Evolutionary conservation across 768 basidiomycete species (phyloP).

Genomic region (Hygrophorus russula): DNA sequence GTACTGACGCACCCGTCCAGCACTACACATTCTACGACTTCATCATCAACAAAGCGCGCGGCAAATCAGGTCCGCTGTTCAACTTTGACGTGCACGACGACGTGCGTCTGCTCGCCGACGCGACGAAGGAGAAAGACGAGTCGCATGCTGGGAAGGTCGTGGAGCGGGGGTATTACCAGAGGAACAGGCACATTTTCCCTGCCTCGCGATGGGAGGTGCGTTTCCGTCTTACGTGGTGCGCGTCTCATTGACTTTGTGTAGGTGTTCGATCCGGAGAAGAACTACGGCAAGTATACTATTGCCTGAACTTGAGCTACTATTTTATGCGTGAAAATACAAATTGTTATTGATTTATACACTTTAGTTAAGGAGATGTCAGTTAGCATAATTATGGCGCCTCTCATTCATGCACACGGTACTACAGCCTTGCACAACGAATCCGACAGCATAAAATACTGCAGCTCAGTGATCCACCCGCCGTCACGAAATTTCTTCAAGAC

Average conservation of each 20-base stretch:
- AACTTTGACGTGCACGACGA: slow-evolving; percentile 99
- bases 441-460: too few species aligned
- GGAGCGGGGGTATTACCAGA: slow-evolving; percentile 88
- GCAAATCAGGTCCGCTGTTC: slow-evolving; percentile 96
- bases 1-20: slow-evolving; percentile 26
- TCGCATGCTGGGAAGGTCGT: slow-evolving; percentile 98
- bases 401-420: too few species aligned
- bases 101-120: slow-evolving; percentile 87
- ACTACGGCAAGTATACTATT: slow-evolving; percentile 88
- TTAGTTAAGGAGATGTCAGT: too few species aligned
- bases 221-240: slow-evolving; percentile 1
- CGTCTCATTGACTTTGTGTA: slow-evolving; percentile 14
- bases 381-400: too few species aligned
- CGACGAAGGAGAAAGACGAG: slow-evolving; percentile 95
- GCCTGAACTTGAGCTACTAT: slow-evolving; percentile 12
- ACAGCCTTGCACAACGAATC: too few species aligned
- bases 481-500: too few species aligned
- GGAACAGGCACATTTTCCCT: slow-evolving; percentile 97
- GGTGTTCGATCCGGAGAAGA: slow-evolving; percentile 92
- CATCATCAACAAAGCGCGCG: slow-evolving; percentile 95
- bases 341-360: not conserved
- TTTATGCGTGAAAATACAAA: too few species aligned
- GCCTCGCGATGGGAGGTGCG: slow-evolving; percentile 92
- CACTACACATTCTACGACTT: slow-evolving; percentile 99
- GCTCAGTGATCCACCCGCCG: too few species aligned